phyloP scores from a whole-genome alignment of 2,329 filamentous ascomycete species.

The Claviceps africana region DNA sequence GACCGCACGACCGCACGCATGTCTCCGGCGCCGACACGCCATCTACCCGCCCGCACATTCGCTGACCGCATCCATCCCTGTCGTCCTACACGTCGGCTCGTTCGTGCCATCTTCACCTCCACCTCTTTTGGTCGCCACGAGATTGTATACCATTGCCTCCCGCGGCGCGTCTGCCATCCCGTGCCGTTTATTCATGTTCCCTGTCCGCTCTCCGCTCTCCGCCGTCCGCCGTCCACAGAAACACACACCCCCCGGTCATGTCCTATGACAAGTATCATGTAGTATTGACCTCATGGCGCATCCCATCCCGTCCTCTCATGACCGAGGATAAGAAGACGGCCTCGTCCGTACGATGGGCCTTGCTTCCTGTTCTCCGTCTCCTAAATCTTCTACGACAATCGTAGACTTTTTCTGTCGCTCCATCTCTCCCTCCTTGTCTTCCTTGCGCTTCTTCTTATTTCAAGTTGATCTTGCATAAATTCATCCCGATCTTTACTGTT shows the following conservation, averaged over 20 bases:
- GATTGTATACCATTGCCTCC: no score
- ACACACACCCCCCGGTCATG: background rate
- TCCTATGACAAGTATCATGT: background rate
- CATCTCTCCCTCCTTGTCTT: slow-evolving; percentile 3
- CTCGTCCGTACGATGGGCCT: slow-evolving; percentile 14
- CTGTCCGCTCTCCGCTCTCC: background rate
- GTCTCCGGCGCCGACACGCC: no score
- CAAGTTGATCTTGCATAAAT: background rate
- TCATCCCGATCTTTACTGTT: background rate
- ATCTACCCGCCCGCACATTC: background rate
- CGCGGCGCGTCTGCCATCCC: no score
- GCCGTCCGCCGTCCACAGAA: no score
- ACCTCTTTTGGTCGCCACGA: background rate
- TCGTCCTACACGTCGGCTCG: background rate
- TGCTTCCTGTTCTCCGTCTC: slow-evolving; percentile 11
- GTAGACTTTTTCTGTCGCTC: slow-evolving; percentile 1
- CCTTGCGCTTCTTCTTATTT: background rate
- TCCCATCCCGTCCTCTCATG: background rate
- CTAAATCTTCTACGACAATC: slow-evolving; percentile 10
- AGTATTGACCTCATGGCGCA: background rate
- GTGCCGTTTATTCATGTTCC: background rate
- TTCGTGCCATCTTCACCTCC: background rate
- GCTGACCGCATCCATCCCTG: background rate
- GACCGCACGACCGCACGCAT: background rate
- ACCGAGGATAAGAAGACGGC: slow-evolving; percentile 16